Conservation (phyloP, 2,329 filamentous ascomycete species). For the Parastagonospora avenae region DNA sequence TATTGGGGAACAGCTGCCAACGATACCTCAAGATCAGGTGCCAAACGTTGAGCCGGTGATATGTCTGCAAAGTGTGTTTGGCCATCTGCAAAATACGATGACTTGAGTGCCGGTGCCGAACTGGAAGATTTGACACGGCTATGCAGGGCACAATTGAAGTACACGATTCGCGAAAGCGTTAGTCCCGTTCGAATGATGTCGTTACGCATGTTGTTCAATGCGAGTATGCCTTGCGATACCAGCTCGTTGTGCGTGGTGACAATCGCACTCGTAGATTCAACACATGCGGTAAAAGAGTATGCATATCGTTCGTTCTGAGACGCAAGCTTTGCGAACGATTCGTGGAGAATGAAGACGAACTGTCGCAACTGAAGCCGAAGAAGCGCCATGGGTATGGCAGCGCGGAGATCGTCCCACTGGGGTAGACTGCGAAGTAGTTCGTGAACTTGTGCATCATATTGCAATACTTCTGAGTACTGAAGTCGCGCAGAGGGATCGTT, state of each 20-base stretch:
- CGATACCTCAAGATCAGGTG: slow-evolving; percentile 6
- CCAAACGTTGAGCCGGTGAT: neutral
- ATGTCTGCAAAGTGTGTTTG: slow-evolving; percentile 9
- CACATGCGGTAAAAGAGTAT: slow-evolving; percentile 38
- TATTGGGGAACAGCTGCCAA: slow-evolving; percentile 28
- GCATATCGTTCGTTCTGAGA: slow-evolving; percentile 30
- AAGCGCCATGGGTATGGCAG: slow-evolving; percentile 24
- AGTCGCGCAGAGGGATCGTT: slow-evolving; percentile 30
- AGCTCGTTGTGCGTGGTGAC: slow-evolving; percentile 30
- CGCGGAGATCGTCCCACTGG: slow-evolving; percentile 26
- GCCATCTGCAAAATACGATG: slow-evolving; percentile 8
- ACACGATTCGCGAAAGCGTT: slow-evolving; percentile 31
- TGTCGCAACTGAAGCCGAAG: slow-evolving; percentile 42
- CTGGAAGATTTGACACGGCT: slow-evolving; percentile 6
- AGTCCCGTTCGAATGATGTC: slow-evolving; percentile 37
- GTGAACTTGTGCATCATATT: slow-evolving; percentile 39
- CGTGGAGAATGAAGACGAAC: slow-evolving; percentile 42
- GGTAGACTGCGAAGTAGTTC: slow-evolving; percentile 28
- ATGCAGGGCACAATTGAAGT: slow-evolving; percentile 27
- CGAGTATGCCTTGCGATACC: slow-evolving; percentile 21
- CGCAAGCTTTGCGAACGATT: slow-evolving; percentile 37
- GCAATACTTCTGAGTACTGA: slow-evolving; percentile 18
- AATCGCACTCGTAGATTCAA: slow-evolving; percentile 36
- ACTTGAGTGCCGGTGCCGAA: neutral
- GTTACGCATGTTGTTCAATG: slow-evolving; percentile 35